Base-by-base conservation (phyloP, 768 basidiomycete species). In the Suillus bovinus region DNA sequence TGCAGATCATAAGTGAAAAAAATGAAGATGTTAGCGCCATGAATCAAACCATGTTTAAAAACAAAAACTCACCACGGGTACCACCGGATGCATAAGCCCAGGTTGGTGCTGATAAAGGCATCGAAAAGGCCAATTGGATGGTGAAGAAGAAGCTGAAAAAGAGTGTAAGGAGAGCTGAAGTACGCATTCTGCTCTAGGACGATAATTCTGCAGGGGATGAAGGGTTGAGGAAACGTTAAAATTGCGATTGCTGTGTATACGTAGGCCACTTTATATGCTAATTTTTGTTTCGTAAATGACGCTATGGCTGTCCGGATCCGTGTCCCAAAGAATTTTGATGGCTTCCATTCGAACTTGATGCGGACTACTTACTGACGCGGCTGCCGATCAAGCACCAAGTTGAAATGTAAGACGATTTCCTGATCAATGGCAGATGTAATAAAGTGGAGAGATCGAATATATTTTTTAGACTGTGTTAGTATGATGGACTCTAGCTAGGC, bases 181-280 rank as follows among this genome's bases (percentile, higher is more conserved):
- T 41, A 17, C 55, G 55, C 55, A 56, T 56, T 56, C 38, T 56
- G 55, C 33, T 39, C 55, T 56, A 39, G 13, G 55, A 56, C 10
- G 55, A 56, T 55, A 53, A 34, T 54, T 34, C 11, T 33, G 53
- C 7, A 36, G 22, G 16, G 17, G 36, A 31, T 20, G 16, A 50
- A 9, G 24, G 47, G 49, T 7, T n/a, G 33, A 17, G 17, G 38
- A 17, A 27, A 56, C 5, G 55, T 22, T 20, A 38, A 20, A 56
- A 39, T 39, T 3, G 16, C 5, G 22, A 20, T 5, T 17, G 54
- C 17, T 5, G 24, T 27, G 38, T 27, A 2, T 5, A 17, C 27
- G 38, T 27, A 2, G 24, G 24, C 29, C 55, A 39, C 24, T 56
- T 34, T 56, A 39, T 56, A 56, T 39, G 38, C 38, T 39, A 38